A percentile compares a stretch with the other conserved stretches of the same genome.
Evolutionary conservation across 768 basidiomycete species (phyloP).

Genomic region (Kwoniella botswanensis): DNA sequence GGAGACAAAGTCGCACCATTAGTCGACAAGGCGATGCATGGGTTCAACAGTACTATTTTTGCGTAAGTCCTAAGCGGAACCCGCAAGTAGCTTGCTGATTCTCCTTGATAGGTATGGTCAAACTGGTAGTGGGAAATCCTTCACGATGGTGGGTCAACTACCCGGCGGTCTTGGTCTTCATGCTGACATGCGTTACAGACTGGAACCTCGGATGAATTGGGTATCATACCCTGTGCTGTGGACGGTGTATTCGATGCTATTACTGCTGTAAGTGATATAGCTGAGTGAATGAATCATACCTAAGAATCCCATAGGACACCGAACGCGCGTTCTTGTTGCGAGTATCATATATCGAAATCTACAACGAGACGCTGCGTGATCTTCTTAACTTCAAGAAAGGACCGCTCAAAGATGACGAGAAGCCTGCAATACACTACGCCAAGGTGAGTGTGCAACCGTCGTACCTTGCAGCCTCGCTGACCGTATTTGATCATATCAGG

Average conservation of each 20-base stretch:
- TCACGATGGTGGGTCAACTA: conserved; percentile 45
- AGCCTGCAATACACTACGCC: conserved; percentile 50
- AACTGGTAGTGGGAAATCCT: conserved; percentile 55
- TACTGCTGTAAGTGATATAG: conserved; percentile 42
- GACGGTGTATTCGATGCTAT: conserved; percentile 57
- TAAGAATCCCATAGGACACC: conserved; percentile 40
- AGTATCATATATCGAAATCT: conserved; percentile 58
- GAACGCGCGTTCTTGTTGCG: conserved; percentile 53
- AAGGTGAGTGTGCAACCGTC: conserved; percentile 39
- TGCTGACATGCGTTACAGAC: conserved; percentile 33
- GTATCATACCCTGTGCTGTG: conserved; percentile 56
- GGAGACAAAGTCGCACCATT: conserved; percentile 47
- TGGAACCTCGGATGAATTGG: conserved; percentile 49
- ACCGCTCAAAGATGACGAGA: conserved; percentile 48
- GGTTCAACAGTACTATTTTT: conserved; percentile 58
- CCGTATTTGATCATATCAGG: conserved; percentile 30
- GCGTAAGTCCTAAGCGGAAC: conserved; percentile 36
- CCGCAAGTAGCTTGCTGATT: conserved; percentile 8
- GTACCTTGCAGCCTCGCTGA: background rate
- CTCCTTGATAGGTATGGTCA: conserved; percentile 50
- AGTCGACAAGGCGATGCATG: conserved; percentile 56
- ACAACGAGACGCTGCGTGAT: conserved; percentile 56
- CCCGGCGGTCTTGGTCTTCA: background rate
- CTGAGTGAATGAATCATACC: background rate
- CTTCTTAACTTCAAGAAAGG: conserved; percentile 52